Base-by-base conservation (phyloP, 2,329 filamentous ascomycete species). In the Aquanectria penicillioides region DNA sequence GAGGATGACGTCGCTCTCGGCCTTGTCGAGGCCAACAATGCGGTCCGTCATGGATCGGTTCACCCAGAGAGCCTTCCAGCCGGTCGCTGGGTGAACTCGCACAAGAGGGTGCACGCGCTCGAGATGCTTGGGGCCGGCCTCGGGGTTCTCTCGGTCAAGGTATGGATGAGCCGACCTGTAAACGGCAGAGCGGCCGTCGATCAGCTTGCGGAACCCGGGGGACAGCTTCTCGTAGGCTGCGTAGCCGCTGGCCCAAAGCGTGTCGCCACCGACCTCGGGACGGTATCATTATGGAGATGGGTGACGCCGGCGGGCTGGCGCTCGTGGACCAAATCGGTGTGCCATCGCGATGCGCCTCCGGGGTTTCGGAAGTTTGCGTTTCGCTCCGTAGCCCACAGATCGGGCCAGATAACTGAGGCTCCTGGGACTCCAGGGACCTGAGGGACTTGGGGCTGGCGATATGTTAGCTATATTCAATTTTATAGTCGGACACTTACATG, bases 11-110 rank as follows among this genome's bases (percentile, higher is more conserved):
- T 92, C 89, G 56, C 88, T 91, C 74, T 92, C 89, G 0, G 81
- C 86, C 59, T 84, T 85, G 65, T 92, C 89, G 0, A 92, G 73
- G 0, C 89, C 90, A 0, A 92, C 85, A 43, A 92, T 92, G 1
- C 83, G 80, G 6, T 83, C 81, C 0, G 89, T 92, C 83, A 92
- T 88, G 2, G 86, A 79, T 3, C 89, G 82, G 71, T 92, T 92
- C 0, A 92, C 89, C 80, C 83, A 92, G 0, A 92, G 79, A 0
- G 87, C 81, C 73, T 91, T 92, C 89, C 89, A 92, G 1, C 89
- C 89, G 0, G 89, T 92, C 0, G 86, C 89, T 0, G 89, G 89
- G 69, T 92, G 89, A 0, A 89, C 86, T 3, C 89, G 82, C 2
- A 92, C 89, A 9, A 92, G 72, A 0, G 89, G 89, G 70, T 92